These are phyloP conservation scores for Cercospora janseana DNA, from an alignment of 2,329 filamentous ascomycete genomes.

Conservation along the genomic window DNA sequence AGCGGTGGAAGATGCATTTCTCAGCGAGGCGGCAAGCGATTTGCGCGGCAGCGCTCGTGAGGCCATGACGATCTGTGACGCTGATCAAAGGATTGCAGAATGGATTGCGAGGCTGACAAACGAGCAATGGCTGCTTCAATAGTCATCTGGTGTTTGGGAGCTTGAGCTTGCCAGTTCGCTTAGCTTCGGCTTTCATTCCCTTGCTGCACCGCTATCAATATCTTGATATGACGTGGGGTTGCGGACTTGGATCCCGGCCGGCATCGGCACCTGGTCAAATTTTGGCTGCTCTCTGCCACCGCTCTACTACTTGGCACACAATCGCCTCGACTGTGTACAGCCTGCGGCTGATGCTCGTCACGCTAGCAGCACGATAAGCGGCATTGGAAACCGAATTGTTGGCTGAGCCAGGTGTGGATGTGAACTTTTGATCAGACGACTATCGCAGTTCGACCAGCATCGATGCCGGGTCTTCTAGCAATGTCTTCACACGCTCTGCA, in stretches of 20 bases:
- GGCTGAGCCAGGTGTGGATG: constrained; percentile 2
- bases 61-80: constrained; percentile 17
- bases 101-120: neutral
- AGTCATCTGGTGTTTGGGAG: constrained; percentile 4
- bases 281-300: neutral
- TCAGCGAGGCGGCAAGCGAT: constrained; percentile 8
- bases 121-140: neutral
- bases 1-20: constrained; percentile 7
- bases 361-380: neutral
- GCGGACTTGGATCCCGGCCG: constrained; percentile 10
- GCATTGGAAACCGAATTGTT: constrained; percentile 4
- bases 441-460: constrained; percentile 82
- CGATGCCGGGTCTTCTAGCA: constrained; percentile 79
- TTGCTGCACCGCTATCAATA: neutral
- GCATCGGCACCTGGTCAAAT: neutral
- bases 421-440: constrained; percentile 1
- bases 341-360: neutral
- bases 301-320: constrained; percentile 6
- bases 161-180: constrained; percentile 10
- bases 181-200: constrained; percentile 16
- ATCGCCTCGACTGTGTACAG: neutral
- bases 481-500: constrained; percentile 72
- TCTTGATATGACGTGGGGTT: neutral
- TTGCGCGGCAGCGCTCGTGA: constrained; percentile 15
- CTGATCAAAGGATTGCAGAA: neutral